Base-by-base conservation (phyloP, 1,139 yeast species). In the Suhomyces chickasaworum region DNA sequence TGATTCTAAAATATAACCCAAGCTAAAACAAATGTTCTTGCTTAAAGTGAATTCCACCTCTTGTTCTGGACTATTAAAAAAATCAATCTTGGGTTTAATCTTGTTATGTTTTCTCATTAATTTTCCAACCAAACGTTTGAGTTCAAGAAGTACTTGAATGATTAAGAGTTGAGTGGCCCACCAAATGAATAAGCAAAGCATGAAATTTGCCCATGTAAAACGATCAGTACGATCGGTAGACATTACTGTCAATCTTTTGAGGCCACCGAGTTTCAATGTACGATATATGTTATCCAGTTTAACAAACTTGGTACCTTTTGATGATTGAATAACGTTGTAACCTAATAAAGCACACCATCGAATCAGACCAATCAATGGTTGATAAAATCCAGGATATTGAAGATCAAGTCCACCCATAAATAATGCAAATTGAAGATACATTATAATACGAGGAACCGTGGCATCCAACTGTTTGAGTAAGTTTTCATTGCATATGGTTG, bases 311-410 rank as follows among this genome's bases (percentile, higher is more conserved):
- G 23, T 20, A 15, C 35, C 29, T 29, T 22, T 30, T 8, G 13
- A 4, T 13, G 27, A 16, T 17, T 38, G 33, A 13, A 66, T 40
- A 3, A 67, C 29, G 7, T 59, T 49, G 44, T 66, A 58, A 1
- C 77, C 75, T 27, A 74, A 49, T 4, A 74, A 53, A 4, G 71
- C 66, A 59, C 71, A 60, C 78, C 77, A 66, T 40, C 66, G 56
- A 39, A 68, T 57, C 50, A 61, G 62, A 27, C 65, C 69, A 49
- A 83, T 63, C 10, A 80, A 62, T 0, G 87, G 87, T 54, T 80
- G 86, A 50, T 75, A 79, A 56, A 79, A 83, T 0, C 87, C 88
- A 0, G 91, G 90, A 54, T 80, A 85, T 29, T 71, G 67, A 23
- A 85, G 60, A 52, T 78, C 77, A 34, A 85, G 65, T 4, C 82